phyloP scores from a whole-genome alignment of 208 protist genomes.

The Trypanosoma scelopori region DNA sequence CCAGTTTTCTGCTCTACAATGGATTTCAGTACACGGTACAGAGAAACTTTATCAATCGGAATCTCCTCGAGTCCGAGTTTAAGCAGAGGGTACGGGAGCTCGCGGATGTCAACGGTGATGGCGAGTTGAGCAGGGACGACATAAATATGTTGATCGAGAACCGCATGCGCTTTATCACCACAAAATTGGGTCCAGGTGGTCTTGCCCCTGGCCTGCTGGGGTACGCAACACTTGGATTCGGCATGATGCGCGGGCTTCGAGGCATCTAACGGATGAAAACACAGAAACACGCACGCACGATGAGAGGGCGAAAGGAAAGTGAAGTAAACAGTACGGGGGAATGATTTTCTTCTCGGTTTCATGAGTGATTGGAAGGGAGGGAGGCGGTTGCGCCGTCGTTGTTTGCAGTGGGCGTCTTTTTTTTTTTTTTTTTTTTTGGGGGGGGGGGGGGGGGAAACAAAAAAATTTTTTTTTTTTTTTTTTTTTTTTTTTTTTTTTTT shows the following conservation, averaged over 20 bases:
- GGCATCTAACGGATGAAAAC: constrained; percentile 10
- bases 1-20: constrained; percentile 38
- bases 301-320: too few species aligned
- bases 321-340: too few species aligned
- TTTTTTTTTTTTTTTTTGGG: too few species aligned
- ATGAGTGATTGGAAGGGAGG: too few species aligned
- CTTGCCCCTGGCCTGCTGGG: constrained; percentile 55
- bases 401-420: too few species aligned
- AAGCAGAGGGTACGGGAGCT: constrained; percentile 48
- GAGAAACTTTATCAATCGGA: constrained; percentile 59
- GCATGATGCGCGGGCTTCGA: constrained; percentile 56
- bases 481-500: too few species aligned
- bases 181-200: constrained; percentile 59
- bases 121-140: constrained; percentile 51
- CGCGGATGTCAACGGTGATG: constrained; percentile 56
- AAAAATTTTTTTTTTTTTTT: too few species aligned
- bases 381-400: too few species aligned
- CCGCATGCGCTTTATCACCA: constrained; percentile 51
- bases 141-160: constrained; percentile 55
- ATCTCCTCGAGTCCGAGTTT: constrained; percentile 42
- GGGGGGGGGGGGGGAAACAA: too few species aligned
- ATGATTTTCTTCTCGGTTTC: too few species aligned
- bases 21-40: constrained; percentile 62
- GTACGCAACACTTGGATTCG: constrained; percentile 46
- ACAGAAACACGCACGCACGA: too few species aligned